phyloP scores from a whole-genome alignment of 2,329 filamentous ascomycete species.

The Epichloe glyceriae region DNA sequence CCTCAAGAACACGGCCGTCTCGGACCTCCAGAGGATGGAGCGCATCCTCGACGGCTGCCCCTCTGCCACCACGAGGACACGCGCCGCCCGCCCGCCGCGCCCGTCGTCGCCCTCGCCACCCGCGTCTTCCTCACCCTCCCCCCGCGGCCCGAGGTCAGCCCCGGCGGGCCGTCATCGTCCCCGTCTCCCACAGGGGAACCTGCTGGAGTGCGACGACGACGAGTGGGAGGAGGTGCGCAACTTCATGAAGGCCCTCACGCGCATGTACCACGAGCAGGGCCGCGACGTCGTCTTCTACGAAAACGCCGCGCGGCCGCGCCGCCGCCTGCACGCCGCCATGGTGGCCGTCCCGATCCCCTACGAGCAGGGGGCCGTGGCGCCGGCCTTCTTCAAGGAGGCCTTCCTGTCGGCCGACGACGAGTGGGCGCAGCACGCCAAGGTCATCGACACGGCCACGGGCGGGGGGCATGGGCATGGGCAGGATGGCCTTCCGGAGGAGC shows the following conservation, averaged over 20 bases:
- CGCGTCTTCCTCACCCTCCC: conserved; percentile 78
- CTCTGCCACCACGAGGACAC: conserved; percentile 85
- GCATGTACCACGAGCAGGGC: conserved; percentile 89
- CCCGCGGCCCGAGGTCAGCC: conserved; percentile 75
- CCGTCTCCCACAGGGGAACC: conserved; percentile 75
- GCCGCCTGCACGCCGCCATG: conserved; percentile 74
- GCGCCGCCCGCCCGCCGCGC: conserved; percentile 62
- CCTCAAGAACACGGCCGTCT: conserved; percentile 75
- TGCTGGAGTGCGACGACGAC: conserved; percentile 96
- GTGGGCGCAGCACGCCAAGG: conserved; percentile 89
- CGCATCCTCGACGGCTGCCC: conserved; percentile 71
- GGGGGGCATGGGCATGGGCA: conserved; percentile 58
- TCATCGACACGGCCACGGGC: conserved; percentile 67
- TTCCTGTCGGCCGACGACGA: conserved; percentile 81
- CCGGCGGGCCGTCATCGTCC: conserved; percentile 82
- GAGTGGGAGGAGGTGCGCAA: conserved; percentile 99
- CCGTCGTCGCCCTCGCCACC: conserved; percentile 74
- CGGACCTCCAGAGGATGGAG: conserved; percentile 82
- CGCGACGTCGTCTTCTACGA: conserved; percentile 95
- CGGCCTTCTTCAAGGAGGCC: conserved; percentile 91
- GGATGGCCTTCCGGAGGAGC: conserved; percentile 65
- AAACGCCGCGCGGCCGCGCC: conserved; percentile 72
- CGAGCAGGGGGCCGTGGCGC: conserved; percentile 78
- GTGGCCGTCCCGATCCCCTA: conserved; percentile 79
- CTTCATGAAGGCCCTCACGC: conserved; percentile 93